phyloP scores from a whole-genome alignment of 2,329 filamentous ascomycete genomes.

The Madurella fahalii region DNA sequence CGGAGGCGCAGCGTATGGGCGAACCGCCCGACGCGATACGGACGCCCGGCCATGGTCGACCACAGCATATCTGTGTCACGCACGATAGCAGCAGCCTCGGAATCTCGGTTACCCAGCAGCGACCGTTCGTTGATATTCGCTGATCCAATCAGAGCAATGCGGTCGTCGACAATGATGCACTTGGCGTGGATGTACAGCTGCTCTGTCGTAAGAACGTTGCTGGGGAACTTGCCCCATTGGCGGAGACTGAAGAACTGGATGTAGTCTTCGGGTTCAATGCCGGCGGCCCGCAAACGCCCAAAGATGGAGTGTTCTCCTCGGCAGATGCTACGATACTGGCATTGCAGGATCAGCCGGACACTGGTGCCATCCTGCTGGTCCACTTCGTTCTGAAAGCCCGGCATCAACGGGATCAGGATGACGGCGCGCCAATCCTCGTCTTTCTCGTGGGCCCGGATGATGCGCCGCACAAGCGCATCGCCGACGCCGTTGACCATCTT shows the following conservation, averaged over 20 bases:
- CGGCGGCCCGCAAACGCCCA: constrained; percentile 70
- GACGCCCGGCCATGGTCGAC: constrained; percentile 85
- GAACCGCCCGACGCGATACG: constrained; percentile 87
- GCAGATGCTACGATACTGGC: constrained; percentile 93
- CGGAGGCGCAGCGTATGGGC: constrained; percentile 89
- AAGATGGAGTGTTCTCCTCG: constrained; percentile 91
- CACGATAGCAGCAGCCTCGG: constrained; percentile 84
- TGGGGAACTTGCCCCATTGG: constrained; percentile 85
- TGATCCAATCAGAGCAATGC: constrained; percentile 88
- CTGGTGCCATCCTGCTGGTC: constrained; percentile 92
- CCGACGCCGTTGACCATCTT: constrained; percentile 91
- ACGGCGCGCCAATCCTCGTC: constrained; percentile 87
- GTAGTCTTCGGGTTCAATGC: constrained; percentile 90
- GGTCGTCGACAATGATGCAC: constrained; percentile 91
- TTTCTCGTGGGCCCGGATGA: constrained; percentile 76
- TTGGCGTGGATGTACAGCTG: constrained; percentile 98
- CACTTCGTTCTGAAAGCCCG: constrained; percentile 97
- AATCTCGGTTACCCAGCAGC: constrained; percentile 87
- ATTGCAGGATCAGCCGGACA: constrained; percentile 92
- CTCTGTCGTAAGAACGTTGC: constrained; percentile 82
- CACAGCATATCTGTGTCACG: constrained; percentile 89
- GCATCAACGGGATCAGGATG: constrained; percentile 90
- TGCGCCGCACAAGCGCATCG: constrained; percentile 88
- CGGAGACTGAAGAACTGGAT: constrained; percentile 92
- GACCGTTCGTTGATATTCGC: constrained; percentile 99